Evolutionary conservation across 768 basidiomycete species (phyloP).

Genomic region (Lyophyllum atratum): DNA sequence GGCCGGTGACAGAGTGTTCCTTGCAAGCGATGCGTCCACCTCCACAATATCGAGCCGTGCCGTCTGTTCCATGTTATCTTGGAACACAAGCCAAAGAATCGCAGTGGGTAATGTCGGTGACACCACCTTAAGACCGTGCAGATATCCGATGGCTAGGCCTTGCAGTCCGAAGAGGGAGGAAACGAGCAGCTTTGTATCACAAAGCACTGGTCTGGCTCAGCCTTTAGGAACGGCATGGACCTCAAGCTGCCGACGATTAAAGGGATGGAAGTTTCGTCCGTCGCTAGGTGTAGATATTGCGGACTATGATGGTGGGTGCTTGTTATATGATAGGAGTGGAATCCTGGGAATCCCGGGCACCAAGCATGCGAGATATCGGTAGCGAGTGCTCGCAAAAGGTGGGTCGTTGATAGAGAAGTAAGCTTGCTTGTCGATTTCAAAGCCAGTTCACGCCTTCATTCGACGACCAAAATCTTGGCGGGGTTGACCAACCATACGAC

Average conservation of each 20-base stretch:
- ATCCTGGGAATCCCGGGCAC: not conserved
- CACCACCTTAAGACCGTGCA: not conserved
- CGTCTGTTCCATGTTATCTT: not conserved
- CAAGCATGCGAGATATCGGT: not conserved
- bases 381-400: not conserved
- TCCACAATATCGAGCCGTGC: not conserved
- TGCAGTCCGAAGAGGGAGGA: not conserved
- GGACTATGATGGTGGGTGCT: not conserved
- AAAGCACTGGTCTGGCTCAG: not conserved
- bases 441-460: not conserved
- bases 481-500: no score
- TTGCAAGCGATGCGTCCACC: not conserved
- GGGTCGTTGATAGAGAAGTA: not conserved
- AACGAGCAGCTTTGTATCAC: not conserved
- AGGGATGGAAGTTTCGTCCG: not conserved
- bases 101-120: not conserved
- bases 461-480: not conserved
- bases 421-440: not conserved
- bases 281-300: not conserved
- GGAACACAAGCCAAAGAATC: not conserved
- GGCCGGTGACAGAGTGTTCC: not conserved
- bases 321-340: not conserved
- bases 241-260: not conserved
- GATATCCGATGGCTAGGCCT: not conserved
- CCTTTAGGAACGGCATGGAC: not conserved